Evolutionary conservation across 1,284 basidiomycete genomes (phyloP).

Genomic region (Exobasidium rhododendri): DNA sequence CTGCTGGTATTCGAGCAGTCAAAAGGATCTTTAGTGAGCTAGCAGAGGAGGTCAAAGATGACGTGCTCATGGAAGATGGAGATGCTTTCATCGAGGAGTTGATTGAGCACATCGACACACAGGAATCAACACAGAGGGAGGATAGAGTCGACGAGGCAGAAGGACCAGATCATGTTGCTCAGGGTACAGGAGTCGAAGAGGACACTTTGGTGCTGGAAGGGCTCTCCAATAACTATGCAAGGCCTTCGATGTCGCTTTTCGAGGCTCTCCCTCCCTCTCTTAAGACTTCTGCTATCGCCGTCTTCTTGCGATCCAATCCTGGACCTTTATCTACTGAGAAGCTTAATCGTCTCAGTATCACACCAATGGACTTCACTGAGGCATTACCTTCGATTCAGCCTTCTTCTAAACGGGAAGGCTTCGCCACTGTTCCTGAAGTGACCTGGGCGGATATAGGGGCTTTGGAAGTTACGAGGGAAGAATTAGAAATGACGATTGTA

Average conservation of each 20-base stretch:
- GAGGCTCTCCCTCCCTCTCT: slow-evolving; percentile 52
- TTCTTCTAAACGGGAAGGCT: slow-evolving; percentile 94
- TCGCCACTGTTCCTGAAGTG: slow-evolving; percentile 91
- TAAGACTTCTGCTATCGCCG: slow-evolving; percentile 71
- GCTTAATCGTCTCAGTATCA: slow-evolving; percentile 76
- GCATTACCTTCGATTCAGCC: slow-evolving; percentile 87
- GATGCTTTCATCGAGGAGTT: not conserved
- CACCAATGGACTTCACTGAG: slow-evolving; percentile 64
- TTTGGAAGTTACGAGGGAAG: slow-evolving; percentile 75
- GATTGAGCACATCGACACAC: not conserved
- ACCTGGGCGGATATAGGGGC: slow-evolving; percentile 96
- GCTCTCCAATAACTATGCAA: not conserved
- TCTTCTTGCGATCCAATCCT: slow-evolving; percentile 83
- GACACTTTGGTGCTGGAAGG: not conserved
- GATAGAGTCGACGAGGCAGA: not conserved
- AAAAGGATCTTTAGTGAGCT: slow-evolving; percentile 88
- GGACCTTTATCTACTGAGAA: slow-evolving; percentile 71
- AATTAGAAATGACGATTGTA: slow-evolving; percentile 94
- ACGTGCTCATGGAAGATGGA: slow-evolving; percentile 4
- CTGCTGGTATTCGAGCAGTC: slow-evolving; percentile 91
- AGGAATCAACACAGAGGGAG: not conserved
- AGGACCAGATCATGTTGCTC: slow-evolving; percentile 1
- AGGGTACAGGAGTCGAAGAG: not conserved
- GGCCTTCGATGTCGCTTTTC: slow-evolving; percentile 23
- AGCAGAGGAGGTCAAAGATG: slow-evolving; percentile 17